A percentile compares a stretch with the other conserved stretches of the same genome.
Conservation (phyloP, 441 rosid species). For the Pelargonium fulgidum region DNA sequence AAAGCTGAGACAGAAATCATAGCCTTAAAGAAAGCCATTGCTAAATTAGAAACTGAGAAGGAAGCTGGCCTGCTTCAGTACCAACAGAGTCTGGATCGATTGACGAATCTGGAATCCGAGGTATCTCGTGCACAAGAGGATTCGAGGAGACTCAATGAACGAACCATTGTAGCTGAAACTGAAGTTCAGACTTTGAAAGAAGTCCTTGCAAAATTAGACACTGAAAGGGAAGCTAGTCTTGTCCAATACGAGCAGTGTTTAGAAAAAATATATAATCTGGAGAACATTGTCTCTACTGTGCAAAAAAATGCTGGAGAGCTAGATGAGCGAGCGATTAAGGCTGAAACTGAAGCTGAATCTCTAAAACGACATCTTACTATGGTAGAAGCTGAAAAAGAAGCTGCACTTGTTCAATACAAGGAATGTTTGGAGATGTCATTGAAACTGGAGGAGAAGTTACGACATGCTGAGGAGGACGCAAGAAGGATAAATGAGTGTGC, state of each 20-base stretch:
- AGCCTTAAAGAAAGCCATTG: slow-evolving; percentile 58
- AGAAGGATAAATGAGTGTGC: slow-evolving; percentile 40
- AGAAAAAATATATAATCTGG: slow-evolving; percentile 57
- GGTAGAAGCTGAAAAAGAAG: slow-evolving; percentile 64
- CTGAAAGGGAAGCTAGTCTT: slow-evolving; percentile 53
- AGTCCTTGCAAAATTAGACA: slow-evolving; percentile 45
- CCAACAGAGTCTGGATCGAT: slow-evolving; percentile 61
- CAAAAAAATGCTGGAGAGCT: slow-evolving; percentile 56
- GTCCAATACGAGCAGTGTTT: slow-evolving; percentile 64
- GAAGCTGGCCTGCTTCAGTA: slow-evolving; percentile 65
- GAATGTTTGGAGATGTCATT: slow-evolving; percentile 54
- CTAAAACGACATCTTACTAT: slow-evolving; percentile 48
- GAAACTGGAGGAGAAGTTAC: slow-evolving; percentile 53
- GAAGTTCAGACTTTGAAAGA: slow-evolving; percentile 63
- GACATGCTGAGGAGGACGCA: slow-evolving; percentile 52
- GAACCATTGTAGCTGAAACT: slow-evolving; percentile 68
- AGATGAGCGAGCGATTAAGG: slow-evolving; percentile 48
- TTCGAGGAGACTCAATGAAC: slow-evolving; percentile 46
- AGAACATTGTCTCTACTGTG: slow-evolving; percentile 42
- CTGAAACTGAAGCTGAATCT: slow-evolving; percentile 46
- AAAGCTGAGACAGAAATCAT: slow-evolving; percentile 71
- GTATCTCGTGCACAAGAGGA: slow-evolving; percentile 61
- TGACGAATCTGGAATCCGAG: slow-evolving; percentile 63
- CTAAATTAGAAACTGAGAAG: slow-evolving; percentile 82
- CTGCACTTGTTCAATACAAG: slow-evolving; percentile 42